Conservation (phyloP, 495 filamentous ascomycete species). For the Penicillium subrubescens region DNA sequence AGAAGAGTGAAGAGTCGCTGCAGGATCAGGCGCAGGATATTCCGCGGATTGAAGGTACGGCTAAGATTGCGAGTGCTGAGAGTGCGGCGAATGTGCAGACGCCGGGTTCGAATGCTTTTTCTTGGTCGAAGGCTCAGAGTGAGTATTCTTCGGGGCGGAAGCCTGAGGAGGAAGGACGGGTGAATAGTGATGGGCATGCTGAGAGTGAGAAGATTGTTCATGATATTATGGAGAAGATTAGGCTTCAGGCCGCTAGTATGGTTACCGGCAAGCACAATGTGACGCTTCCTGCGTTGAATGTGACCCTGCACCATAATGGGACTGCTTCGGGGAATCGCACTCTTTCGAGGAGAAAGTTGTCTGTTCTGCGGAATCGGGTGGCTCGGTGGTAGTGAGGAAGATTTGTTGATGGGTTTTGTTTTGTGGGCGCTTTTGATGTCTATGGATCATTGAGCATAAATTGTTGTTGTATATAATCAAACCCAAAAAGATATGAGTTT, state of each 20-base stretch:
- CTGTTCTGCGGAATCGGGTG: conserved; percentile 26
- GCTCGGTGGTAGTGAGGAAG: conserved; percentile 13
- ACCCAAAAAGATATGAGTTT: background rate
- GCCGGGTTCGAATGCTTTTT: conserved; percentile 27
- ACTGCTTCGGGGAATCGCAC: conserved; percentile 22
- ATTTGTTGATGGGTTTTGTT: background rate
- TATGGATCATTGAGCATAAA: background rate
- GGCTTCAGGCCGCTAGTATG: conserved; percentile 16
- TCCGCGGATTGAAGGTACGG: conserved; percentile 19
- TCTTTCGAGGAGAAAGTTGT: conserved; percentile 24
- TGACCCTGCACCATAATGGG: conserved; percentile 18
- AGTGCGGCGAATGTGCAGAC: conserved; percentile 22
- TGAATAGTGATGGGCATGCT: conserved; percentile 28
- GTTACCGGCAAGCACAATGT: conserved; percentile 24
- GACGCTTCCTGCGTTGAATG: conserved; percentile 13
- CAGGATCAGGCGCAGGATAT: conserved; percentile 9
- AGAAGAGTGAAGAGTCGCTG: background rate
- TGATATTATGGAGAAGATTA: conserved; percentile 24
- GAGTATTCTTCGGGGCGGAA: conserved; percentile 15
- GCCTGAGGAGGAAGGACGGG: conserved; percentile 25
- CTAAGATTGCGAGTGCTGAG: conserved; percentile 12
- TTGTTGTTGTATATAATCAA: background rate
- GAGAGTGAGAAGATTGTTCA: conserved; percentile 26
- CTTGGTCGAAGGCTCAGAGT: conserved; percentile 23
- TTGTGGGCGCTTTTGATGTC: background rate